Evolutionary conservation across 2,329 filamentous ascomycete genomes (phyloP), one percentile per base, ranked within the genome.

Genomic region (Epichloe typhina): DNA sequence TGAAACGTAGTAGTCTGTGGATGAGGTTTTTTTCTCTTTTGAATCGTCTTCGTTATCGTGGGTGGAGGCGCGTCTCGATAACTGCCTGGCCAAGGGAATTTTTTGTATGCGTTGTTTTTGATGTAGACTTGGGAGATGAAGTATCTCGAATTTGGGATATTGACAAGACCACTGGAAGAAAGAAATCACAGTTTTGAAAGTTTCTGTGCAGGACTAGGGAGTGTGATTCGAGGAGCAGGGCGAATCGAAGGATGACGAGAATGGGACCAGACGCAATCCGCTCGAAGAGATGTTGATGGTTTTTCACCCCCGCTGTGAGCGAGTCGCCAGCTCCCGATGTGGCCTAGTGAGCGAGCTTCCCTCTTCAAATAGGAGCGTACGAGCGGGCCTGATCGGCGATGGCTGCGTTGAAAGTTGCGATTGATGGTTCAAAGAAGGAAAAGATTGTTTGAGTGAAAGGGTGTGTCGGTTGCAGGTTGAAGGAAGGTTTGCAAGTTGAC

Each of bases 401-500:
- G 35, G n/a, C 23, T 40, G 6, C 21, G 15, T 33, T 23, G 48
- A 44, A 17, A n/a, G 35, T 42, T 40, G 36, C 33, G 42, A 26
- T 12, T 35, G 42, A 46, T 21, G 11, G 23, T 6, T 15, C 17
- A 13, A 17, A 21, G 31, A 37, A 42, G 19, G 17, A 43, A 19
- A 39, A 37, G 19, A 23, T 13, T 45, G 37, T 17, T 36, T 41
- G 13, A 33, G 36, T 17, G 36, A 19, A 42, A 26, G 26, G 9
- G 11, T 4, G 31, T 6, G 45, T 19, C 17, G 17, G 37, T 1
- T n/a, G 26, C n/a, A 33, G n/a, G 11, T 48, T 19, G 41, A n/a
- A 38, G n/a, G 17, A 36, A 48, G 43, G 43, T 44, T 46, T 42
- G 19, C 49, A 45, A 55, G 56, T 59, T 19, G 58, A 60, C 58